Conservation (phyloP, 176 grass and related monocot genomes). For the Cenchrus fungigraminus region DNA sequence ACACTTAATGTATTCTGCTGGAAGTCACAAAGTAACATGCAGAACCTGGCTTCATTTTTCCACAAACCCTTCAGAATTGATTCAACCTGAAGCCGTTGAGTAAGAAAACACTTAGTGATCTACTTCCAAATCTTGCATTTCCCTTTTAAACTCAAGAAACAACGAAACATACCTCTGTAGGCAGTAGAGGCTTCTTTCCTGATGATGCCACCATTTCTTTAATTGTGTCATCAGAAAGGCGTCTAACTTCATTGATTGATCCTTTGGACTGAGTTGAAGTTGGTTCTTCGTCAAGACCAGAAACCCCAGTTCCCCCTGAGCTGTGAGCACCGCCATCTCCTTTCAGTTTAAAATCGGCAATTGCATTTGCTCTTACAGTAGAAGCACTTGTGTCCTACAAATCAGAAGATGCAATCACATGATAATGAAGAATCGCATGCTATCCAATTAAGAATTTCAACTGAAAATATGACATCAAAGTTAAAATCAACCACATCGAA, state of each 20-base stretch:
- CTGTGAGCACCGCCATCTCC: constrained; percentile 42
- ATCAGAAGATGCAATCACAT: constrained; percentile 33
- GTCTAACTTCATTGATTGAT: constrained; percentile 36
- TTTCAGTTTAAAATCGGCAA: constrained; percentile 45
- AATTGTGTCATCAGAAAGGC: constrained; percentile 53
- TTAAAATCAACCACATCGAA: constrained; percentile 17
- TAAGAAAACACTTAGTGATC: constrained; percentile 28
- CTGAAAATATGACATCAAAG: constrained; percentile 28
- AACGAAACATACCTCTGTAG: constrained; percentile 63
- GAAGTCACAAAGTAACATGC: constrained; percentile 75
- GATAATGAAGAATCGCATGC: constrained; percentile 26
- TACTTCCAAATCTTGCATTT: constrained; percentile 25
- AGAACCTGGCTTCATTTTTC: constrained; percentile 76
- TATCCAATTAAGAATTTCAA: constrained; percentile 6
- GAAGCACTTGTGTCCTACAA: constrained; percentile 57
- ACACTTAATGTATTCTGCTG: constrained; percentile 66
- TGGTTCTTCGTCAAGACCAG: constrained; percentile 56
- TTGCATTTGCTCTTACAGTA: constrained; percentile 58
- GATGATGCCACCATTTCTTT: constrained; percentile 62
- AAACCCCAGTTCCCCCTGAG: constrained; percentile 52
- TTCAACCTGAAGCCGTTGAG: constrained; percentile 65
- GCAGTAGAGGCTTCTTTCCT: constrained; percentile 69
- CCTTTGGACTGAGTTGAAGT: constrained; percentile 34
- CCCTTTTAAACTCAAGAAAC: constrained; percentile 20
- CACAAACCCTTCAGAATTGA: constrained; percentile 76